Percentiles rank a stretch among this genome's conserved stretches.
Evolutionary conservation across 164 flowering plant species (phyloP).

Genomic region (Magnolia officinalis): DNA sequence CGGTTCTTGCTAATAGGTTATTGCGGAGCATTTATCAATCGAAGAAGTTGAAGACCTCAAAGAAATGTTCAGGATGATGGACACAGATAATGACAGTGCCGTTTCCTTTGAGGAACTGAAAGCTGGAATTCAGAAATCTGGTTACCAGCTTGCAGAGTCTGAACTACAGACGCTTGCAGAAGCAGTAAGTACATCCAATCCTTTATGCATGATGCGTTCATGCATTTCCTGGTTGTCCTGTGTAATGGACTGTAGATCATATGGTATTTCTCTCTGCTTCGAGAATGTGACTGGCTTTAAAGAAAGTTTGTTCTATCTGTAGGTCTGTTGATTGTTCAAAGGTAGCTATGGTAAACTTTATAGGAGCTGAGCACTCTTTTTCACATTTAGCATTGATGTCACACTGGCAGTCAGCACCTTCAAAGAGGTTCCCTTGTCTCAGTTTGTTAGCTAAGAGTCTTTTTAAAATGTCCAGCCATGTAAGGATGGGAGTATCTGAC

Average conservation of each 20-base stretch:
- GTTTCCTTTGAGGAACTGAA: constrained; percentile 73
- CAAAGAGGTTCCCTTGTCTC: background rate
- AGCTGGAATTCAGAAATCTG: constrained; percentile 58
- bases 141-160: constrained; percentile 71
- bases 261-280: background rate
- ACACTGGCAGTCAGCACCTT: background rate
- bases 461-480: too few relatives aligned
- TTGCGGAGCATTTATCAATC: constrained; percentile 74
- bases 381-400: background rate
- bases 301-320: background rate
- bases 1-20: constrained; percentile 46
- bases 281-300: background rate
- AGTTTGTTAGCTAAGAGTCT: background rate
- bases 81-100: constrained; percentile 69
- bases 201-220: background rate
- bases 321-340: too few relatives aligned
- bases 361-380: too few relatives aligned
- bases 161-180: constrained; percentile 86
- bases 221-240: background rate
- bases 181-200: constrained; percentile 54
- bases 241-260: background rate
- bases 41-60: constrained; percentile 87
- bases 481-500: too few relatives aligned
- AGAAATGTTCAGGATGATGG: constrained; percentile 78
- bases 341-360: too few relatives aligned